These are phyloP conservation scores for Cladosporium sphaerospermum DNA, from an alignment of 2,329 filamentous ascomycete genomes.

Conservation along the genomic window DNA sequence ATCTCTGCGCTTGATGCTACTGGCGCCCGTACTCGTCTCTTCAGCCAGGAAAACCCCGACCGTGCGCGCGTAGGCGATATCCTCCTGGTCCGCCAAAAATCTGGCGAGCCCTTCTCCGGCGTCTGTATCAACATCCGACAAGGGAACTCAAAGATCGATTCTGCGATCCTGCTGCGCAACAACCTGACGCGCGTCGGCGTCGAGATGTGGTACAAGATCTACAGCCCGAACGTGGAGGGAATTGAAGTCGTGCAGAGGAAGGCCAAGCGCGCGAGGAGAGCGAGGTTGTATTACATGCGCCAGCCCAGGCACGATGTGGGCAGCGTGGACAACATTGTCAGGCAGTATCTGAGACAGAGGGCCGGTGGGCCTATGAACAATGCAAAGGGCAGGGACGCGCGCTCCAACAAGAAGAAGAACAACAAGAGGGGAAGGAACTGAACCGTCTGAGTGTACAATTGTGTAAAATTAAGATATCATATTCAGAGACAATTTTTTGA, in stretches of 20 bases:
- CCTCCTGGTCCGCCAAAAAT: slow-evolving; percentile 78
- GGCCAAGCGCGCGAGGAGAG: slow-evolving; percentile 77
- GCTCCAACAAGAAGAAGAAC: slow-evolving; percentile 26
- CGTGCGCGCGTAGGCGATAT: slow-evolving; percentile 82
- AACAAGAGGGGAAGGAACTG: slow-evolving; percentile 25
- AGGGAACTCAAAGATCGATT: slow-evolving; percentile 67
- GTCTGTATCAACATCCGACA: slow-evolving; percentile 82
- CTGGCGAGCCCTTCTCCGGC: slow-evolving; percentile 82
- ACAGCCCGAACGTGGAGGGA: slow-evolving; percentile 78
- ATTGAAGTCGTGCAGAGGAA: slow-evolving; percentile 90
- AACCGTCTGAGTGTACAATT: neutral
- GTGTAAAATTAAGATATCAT: neutral
- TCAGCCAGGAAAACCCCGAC: slow-evolving; percentile 70
- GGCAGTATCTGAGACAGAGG: slow-evolving; percentile 55
- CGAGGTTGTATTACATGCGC: slow-evolving; percentile 85
- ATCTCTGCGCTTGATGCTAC: slow-evolving; percentile 74
- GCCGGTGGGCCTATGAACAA: slow-evolving; percentile 27
- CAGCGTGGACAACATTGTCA: slow-evolving; percentile 73
- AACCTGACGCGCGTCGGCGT: slow-evolving; percentile 80
- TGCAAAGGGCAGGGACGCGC: slow-evolving; percentile 10
- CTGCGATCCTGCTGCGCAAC: slow-evolving; percentile 77
- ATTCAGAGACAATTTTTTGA: neutral
- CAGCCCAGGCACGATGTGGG: slow-evolving; percentile 82
- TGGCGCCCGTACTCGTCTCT: slow-evolving; percentile 73
- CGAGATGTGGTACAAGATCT: slow-evolving; percentile 98